Conservation (phyloP, 2,329 filamentous ascomycete genomes). For the Aspergillus fumigatus region DNA sequence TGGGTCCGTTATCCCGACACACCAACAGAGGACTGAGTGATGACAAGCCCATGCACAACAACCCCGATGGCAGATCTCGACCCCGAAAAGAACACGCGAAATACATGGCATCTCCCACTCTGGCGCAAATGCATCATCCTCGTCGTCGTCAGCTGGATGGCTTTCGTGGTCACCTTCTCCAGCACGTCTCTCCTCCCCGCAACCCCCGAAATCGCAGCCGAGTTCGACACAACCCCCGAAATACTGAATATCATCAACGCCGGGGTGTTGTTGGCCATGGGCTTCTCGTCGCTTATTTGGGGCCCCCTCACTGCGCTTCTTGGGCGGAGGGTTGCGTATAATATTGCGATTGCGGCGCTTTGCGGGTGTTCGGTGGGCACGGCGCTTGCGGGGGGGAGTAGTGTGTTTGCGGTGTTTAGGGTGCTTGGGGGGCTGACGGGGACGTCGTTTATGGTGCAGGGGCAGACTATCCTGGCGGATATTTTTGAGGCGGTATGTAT, state of each 20-base stretch:
- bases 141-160: constrained; percentile 41
- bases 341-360: constrained; percentile 30
- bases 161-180: constrained; percentile 39
- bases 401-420: constrained; percentile 34
- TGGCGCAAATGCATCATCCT: constrained; percentile 41
- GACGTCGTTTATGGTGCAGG: constrained; percentile 38
- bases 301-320: constrained; percentile 27
- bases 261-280: constrained; percentile 36
- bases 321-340: constrained; percentile 30
- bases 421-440: constrained; percentile 34
- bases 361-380: constrained; percentile 30
- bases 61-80: constrained; percentile 12
- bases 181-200: constrained; percentile 40
- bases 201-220: constrained; percentile 35
- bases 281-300: constrained; percentile 36
- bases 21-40: constrained; percentile 9
- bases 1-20: background rate
- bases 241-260: constrained; percentile 35
- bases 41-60: constrained; percentile 12
- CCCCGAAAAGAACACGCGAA: constrained; percentile 10
- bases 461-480: constrained; percentile 37
- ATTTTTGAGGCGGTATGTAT: constrained; percentile 33
- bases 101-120: constrained; percentile 17
- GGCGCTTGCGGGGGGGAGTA: constrained; percentile 27
- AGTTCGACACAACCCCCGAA: constrained; percentile 34